These are phyloP conservation scores for Yamadazyma mexicana DNA, from an alignment of 1,139 yeast species.

Conservation along the genomic window DNA sequence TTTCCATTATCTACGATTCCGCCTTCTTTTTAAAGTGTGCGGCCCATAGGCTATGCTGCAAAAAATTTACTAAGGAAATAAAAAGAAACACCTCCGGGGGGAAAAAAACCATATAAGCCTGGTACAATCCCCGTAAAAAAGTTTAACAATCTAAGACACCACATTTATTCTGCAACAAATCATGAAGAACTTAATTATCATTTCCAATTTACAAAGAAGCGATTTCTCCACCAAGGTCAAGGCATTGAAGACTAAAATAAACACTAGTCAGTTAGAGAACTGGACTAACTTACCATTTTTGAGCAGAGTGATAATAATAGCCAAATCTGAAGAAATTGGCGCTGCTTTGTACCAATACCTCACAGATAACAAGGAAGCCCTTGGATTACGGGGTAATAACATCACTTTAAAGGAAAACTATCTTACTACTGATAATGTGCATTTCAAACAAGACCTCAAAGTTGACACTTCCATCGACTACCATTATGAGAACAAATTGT, in stretches of 20 bases:
- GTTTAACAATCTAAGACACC: no score
- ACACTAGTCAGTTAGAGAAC: constrained; percentile 16
- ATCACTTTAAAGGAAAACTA: constrained; percentile 15
- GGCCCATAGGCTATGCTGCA: not conserved
- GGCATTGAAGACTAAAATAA: constrained; percentile 6
- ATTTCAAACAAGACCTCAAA: constrained; percentile 9
- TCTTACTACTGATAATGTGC: constrained; percentile 6
- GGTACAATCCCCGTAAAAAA: no score
- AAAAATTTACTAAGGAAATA: not conserved
- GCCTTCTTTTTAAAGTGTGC: no score
- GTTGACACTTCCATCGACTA: constrained; percentile 15
- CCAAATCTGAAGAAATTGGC: constrained; percentile 34
- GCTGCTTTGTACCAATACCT: constrained; percentile 23
- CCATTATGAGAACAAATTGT: constrained; percentile 14
- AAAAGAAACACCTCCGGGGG: no score
- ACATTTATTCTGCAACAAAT: no score
- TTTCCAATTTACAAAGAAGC: constrained; percentile 11
- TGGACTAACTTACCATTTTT: constrained; percentile 50
- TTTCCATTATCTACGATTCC: not conserved
- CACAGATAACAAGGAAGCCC: constrained; percentile 8
- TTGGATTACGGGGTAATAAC: constrained; percentile 11
- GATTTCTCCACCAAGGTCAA: constrained; percentile 10
- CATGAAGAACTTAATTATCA: constrained; percentile 17
- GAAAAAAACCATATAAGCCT: no score
- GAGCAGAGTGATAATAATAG: constrained; percentile 40